Evolutionary conservation across 306 rosid genomes (phyloP).

Genomic region (Urtica urens): DNA sequence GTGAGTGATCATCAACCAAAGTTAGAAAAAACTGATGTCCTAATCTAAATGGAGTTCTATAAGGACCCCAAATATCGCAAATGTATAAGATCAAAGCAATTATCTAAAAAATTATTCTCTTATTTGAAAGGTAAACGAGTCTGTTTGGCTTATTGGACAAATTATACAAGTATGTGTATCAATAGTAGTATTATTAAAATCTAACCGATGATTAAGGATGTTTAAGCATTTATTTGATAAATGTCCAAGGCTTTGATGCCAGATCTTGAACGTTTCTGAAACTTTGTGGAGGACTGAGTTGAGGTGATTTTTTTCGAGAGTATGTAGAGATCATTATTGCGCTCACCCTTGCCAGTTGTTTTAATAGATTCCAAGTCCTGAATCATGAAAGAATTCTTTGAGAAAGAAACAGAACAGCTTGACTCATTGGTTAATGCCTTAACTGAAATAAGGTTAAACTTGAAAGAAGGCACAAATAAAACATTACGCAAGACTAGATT

Average conservation of each 20-base stretch:
- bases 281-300: too few species aligned
- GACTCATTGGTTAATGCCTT: too few species aligned
- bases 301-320: neutral
- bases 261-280: neutral
- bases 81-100: neutral
- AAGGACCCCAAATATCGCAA: slow-evolving; percentile 4
- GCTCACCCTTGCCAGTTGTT: neutral
- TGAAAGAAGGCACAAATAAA: too few species aligned
- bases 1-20: neutral
- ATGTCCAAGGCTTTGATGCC: neutral
- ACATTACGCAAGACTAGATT: too few species aligned
- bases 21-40: neutral
- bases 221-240: neutral
- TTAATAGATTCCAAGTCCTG: neutral
- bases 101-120: neutral
- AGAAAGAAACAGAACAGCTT: neutral
- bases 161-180: neutral
- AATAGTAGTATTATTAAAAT: neutral
- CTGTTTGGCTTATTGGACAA: neutral
- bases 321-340: neutral
- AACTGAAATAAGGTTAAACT: too few species aligned
- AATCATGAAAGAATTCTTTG: neutral
- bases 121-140: neutral
- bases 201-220: neutral
- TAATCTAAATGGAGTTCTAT: neutral